phyloP scores from a whole-genome alignment of 73 alveolate genomes.

The Tetrahymena malaccensis region DNA sequence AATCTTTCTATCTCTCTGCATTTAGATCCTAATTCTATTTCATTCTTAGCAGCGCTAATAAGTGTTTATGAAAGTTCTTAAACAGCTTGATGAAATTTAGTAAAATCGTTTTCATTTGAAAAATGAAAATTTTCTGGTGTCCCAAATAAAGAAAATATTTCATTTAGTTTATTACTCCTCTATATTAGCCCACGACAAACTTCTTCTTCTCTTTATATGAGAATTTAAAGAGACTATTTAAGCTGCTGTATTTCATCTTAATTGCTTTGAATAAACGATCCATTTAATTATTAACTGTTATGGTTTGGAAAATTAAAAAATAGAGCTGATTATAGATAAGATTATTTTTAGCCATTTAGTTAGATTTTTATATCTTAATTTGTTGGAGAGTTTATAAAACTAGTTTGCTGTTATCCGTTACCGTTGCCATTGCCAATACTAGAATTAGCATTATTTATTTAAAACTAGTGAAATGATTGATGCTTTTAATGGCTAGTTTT shows the following conservation, averaged over 20 bases:
- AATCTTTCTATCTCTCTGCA: constrained; percentile 34
- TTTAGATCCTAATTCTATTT: constrained; percentile 36
- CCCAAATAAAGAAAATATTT: neutral
- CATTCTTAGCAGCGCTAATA: constrained; percentile 27
- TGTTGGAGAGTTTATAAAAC: neutral
- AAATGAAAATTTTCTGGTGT: neutral
- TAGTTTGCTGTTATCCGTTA: no score
- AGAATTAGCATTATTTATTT: neutral
- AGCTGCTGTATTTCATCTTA: neutral
- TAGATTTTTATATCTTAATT: neutral
- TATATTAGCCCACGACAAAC: neutral
- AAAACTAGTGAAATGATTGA: neutral
- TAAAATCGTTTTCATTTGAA: constrained; percentile 6
- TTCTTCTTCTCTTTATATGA: neutral
- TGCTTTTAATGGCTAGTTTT: neutral
- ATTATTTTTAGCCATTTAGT: neutral
- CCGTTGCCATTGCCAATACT: no score
- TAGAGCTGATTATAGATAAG: neutral
- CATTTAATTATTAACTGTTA: neutral
- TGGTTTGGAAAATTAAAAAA: neutral
- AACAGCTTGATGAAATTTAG: constrained; percentile 9
- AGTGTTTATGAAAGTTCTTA: constrained; percentile 9
- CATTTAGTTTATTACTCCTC: neutral
- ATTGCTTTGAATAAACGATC: neutral
- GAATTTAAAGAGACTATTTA: neutral